Evolutionary conservation across 768 basidiomycete genomes (phyloP).

Genomic region (Trametes cubensis): DNA sequence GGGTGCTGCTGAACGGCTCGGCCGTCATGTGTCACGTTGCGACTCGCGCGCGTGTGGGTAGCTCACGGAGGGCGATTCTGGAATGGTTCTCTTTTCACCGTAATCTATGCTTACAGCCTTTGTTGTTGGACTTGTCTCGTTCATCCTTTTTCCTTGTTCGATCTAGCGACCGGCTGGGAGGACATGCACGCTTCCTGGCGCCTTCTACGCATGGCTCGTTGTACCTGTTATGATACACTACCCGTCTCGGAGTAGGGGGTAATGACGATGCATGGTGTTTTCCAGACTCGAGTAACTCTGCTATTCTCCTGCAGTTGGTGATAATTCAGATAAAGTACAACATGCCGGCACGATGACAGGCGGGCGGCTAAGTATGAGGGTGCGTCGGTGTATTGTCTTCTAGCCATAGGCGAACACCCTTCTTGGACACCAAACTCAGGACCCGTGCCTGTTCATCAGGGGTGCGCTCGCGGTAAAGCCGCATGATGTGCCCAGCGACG

Average conservation of each 20-base stretch:
- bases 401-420: conserved; percentile 81
- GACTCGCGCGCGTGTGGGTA: conserved; percentile 2
- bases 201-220: conserved; percentile 13
- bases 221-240: conserved; percentile 23
- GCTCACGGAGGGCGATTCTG: conserved; percentile 23
- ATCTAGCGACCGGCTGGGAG: conserved; percentile 20
- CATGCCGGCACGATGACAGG: no score
- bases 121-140: conserved; percentile 32
- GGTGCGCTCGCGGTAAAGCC: conserved; percentile 66
- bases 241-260: conserved; percentile 21
- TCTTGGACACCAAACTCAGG: conserved; percentile 66
- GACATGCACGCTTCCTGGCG: conserved; percentile 7
- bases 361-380: not conserved
- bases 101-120: conserved; percentile 35
- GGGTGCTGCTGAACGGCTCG: conserved; percentile 72
- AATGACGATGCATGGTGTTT: conserved; percentile 19
- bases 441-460: conserved; percentile 50
- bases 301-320: no score
- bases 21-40: conserved; percentile 4
- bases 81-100: conserved; percentile 29
- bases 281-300: not conserved
- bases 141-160: conserved; percentile 17
- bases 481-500: conserved; percentile 83
- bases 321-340: no score
- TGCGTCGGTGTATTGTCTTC: conserved; percentile 45